Evolutionary conservation across 139 green algal genomes (phyloP).

Genomic region (Auxenochlorella protothecoides): DNA sequence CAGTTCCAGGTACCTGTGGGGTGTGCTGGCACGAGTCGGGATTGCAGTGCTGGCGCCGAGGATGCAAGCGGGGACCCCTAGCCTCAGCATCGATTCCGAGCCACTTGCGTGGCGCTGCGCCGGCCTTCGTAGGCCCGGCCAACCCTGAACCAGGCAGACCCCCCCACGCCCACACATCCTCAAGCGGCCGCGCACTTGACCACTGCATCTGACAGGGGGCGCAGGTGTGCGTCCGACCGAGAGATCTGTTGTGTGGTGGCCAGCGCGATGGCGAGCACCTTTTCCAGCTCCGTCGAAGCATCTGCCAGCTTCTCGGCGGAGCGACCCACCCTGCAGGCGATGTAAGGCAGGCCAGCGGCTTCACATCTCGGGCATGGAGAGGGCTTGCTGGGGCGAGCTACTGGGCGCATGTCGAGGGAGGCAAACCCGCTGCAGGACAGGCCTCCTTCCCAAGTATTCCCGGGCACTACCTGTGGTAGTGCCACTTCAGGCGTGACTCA

Average conservation of each 20-base stretch:
- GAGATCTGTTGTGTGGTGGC: slow-evolving; percentile 54
- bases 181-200: slow-evolving; percentile 23
- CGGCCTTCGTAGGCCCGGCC: no score
- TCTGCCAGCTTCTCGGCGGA: slow-evolving; percentile 41
- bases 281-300: slow-evolving; percentile 25
- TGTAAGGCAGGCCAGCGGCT: neutral
- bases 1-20: slow-evolving; percentile 10
- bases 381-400: no score
- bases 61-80: no score
- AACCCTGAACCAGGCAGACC: neutral
- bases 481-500: slow-evolving; percentile 29
- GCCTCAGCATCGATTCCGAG: no score
- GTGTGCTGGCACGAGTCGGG: no score
- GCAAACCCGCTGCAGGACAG: no score
- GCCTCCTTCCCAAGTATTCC: no score
- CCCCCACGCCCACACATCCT: neutral
- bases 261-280: slow-evolving; percentile 31
- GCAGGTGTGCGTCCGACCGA: slow-evolving; percentile 49
- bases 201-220: slow-evolving; percentile 65
- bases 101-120: no score
- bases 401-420: no score
- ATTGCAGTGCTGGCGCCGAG: no score
- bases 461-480: slow-evolving; percentile 13
- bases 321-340: slow-evolving; percentile 20
- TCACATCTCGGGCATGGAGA: no score